Conservation (phyloP, 2,329 filamentous ascomycete genomes). For the Fusarium papillatum region DNA sequence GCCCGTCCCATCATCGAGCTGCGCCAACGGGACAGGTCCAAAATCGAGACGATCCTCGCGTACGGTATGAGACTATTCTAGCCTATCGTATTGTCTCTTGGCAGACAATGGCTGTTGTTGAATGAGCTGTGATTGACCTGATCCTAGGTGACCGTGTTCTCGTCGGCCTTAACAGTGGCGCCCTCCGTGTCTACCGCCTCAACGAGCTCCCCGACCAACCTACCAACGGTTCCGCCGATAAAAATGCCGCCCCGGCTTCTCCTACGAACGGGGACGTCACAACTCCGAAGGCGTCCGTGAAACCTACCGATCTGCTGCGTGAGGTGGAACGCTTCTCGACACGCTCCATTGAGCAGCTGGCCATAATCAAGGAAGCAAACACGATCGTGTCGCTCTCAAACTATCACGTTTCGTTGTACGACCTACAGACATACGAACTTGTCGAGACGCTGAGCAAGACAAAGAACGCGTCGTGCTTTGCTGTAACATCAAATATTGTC, state of each 20-base stretch:
- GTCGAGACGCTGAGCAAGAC: constrained; percentile 85
- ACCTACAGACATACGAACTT: constrained; percentile 86
- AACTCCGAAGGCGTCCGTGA: constrained; percentile 52
- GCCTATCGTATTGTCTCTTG: background rate
- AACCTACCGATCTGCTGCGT: constrained; percentile 85
- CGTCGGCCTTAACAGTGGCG: constrained; percentile 91
- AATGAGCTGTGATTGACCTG: constrained; percentile 15
- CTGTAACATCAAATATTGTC: constrained; percentile 95
- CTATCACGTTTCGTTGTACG: constrained; percentile 89
- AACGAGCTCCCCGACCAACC: constrained; percentile 71
- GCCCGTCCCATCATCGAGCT: constrained; percentile 98
- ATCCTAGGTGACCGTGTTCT: constrained; percentile 85
- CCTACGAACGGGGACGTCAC: constrained; percentile 45
- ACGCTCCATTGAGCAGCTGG: constrained; percentile 91
- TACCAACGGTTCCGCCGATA: constrained; percentile 50
- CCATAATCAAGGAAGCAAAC: constrained; percentile 95
- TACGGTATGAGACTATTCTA: constrained; percentile 72
- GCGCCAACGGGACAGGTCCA: constrained; percentile 93
- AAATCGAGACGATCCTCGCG: constrained; percentile 95
- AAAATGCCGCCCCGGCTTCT: constrained; percentile 46
- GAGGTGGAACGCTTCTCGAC: constrained; percentile 96
- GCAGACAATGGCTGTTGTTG: background rate
- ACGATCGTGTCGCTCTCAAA: constrained; percentile 93
- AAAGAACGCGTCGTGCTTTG: constrained; percentile 90
- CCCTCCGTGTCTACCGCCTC: constrained; percentile 90